Base-by-base conservation (phyloP, 352 stramenopile species). In the Globisporangium cederbergense region DNA sequence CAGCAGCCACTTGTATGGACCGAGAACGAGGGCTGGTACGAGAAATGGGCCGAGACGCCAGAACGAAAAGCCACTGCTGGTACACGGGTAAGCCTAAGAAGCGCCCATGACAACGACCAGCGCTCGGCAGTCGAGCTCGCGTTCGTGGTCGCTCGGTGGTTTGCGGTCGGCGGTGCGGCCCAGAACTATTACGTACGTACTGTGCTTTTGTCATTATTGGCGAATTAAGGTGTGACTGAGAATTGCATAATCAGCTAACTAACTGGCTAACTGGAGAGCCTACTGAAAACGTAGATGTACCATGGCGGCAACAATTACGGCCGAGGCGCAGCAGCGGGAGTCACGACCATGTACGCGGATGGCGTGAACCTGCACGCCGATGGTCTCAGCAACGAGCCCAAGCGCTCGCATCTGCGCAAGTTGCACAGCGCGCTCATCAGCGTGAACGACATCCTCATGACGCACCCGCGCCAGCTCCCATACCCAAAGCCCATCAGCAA, bases 251-350 rank as follows among this genome's bases (percentile, higher is more conserved):
- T 18, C 2, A 55, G 4, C 11, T 53, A 28, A 28, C 36, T 20
- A 36, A 20, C 38, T 61, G 22, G 38, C 22, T 43, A 16, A 42
- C 9, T 58, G 50, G 25, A 25, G 22, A 1, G 22, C 22, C 22
- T 25, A 25, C 16, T 56, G 20, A 11, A n/a, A 49, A 59, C 18
- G 36, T 49, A 91, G 79, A 91, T 91, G 82, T 91, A 91, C 51
- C 77, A 91, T 43, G 82, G 82, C 18, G 82, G 82, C 6, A 91
- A 91, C 71, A 91, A 91, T 58, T 91, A 87, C 51, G 82, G 82
- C 2, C 80, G 82, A 34, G 70, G 65, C 34, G 76, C 82, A 0
- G 76, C 82, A 10, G 82, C 79, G 20, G 79, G 79, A n/a, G 82
- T 91, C 47, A 80, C 82, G 4, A 91, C 78, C 4, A 89, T 81